Base-by-base conservation (phyloP, 306 rosid species). In the Begonia fuchsioides region DNA sequence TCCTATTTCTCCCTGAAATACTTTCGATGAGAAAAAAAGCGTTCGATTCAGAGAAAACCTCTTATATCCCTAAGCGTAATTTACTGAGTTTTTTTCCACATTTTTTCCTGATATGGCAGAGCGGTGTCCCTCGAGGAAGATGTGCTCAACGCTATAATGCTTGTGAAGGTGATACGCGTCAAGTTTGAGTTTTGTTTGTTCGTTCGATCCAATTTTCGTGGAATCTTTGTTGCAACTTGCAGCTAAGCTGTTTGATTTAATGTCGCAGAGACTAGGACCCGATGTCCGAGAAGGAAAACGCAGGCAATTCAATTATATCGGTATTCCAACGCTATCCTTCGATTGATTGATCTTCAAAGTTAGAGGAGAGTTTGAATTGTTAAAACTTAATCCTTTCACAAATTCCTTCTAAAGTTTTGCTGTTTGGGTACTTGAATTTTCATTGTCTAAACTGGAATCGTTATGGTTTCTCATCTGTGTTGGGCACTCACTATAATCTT, bases 211-310 rank as follows among this genome's bases (percentile, higher is more conserved):
- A 54, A 64, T n/a, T 38, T 47, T 12, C 38, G 20, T 32, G 50
- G n/a, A 13, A 14, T 26, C 12, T 67, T 19, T 45, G 1, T n/a
- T n/a, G n/a, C n/a, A n/a, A n/a, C n/a, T 60, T 81, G 87, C 53
- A 69, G 81, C 51, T 43, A 75, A 77, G 59, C 50, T 77, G 87
- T 76, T 75, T 77, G 93, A 53, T 68, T 47, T 59, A 64, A 65
- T 74, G 81, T 49, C 73, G 17, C 81, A 92, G 96, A 79, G 63
- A 76, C 44, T 82, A 17, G 81, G 93, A 11, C 72, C 79, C 11
- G 94, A 82, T 72, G 93, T 92, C 13, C 95, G 98, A 2, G 96
- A 92, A 84, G 96, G 93, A 68, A 82, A 69, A 62, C 73, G 96
- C 16, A 72, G 98, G 74, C 98, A 85, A 68, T 81, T 75, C 73